phyloP scores from a whole-genome alignment of 768 basidiomycete genomes.

The Mycena kentingensis region DNA sequence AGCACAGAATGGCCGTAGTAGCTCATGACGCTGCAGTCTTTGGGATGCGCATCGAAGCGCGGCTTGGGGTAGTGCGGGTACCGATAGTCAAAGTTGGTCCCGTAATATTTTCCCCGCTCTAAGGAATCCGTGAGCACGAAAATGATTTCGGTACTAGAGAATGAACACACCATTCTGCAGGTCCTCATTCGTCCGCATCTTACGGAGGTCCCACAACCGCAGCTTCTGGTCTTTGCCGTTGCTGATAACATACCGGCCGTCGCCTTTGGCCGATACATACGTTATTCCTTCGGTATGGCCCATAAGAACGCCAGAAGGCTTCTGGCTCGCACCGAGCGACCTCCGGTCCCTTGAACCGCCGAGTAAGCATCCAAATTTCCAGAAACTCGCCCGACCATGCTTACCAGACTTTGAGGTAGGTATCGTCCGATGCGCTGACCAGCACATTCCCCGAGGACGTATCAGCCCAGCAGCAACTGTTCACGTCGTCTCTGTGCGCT shows the following conservation, averaged over 20 bases:
- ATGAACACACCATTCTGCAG: conserved; percentile 43
- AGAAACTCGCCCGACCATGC: conserved; percentile 49
- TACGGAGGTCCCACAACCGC: conserved; percentile 91
- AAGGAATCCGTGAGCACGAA: neutral
- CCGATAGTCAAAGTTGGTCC: conserved; percentile 81
- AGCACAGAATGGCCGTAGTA: conserved; percentile 91
- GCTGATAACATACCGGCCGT: conserved; percentile 92
- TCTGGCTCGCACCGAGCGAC: conserved; percentile 54
- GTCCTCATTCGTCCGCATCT: conserved; percentile 79
- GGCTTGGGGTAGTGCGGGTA: conserved; percentile 69
- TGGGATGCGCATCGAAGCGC: conserved; percentile 66
- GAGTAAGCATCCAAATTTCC: conserved; percentile 34
- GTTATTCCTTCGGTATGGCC: conserved; percentile 97
- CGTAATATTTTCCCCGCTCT: conserved; percentile 53
- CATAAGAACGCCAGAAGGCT: conserved; percentile 90
- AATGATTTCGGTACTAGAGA: neutral
- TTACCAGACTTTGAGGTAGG: conserved; percentile 93
- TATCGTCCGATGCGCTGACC: conserved; percentile 94
- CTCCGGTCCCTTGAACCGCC: conserved; percentile 51
- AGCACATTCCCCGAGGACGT: conserved; percentile 90
- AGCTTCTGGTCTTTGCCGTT: conserved; percentile 96
- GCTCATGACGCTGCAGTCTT: conserved; percentile 93
- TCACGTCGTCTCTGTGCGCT: conserved; percentile 92
- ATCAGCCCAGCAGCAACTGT: conserved; percentile 96
- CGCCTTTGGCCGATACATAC: conserved; percentile 92